Base-by-base conservation (phyloP, 805 yeast species). In the Candida succiphila region DNA sequence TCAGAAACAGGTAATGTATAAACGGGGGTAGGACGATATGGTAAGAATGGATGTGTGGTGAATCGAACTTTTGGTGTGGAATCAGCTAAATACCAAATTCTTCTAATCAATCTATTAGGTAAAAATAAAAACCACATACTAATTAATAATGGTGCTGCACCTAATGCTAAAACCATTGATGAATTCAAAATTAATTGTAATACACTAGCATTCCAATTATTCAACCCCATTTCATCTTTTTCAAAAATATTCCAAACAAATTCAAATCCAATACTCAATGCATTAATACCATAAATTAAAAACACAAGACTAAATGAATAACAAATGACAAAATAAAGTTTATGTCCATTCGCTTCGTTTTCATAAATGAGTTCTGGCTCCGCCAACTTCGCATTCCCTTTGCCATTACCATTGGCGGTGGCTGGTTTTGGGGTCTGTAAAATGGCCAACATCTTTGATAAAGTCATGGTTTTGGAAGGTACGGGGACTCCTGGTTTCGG, bases 281-380 rank as follows among this genome's bases (percentile, higher is more conserved):
- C 56, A 38, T 59, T 73, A 31, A 79, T 52, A 5, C 81, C 83
- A 51, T 84, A 84, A n/a, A 79, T 64, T 3, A 80, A 63, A 44
- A 80, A 72, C 9, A 78, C 75, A 25, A 82, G 58, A 0, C 87
- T 84, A 48, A 79, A 65, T 29, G 83, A 74, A 40, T 77, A 73
- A 49, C 83, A 72, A 16, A 75, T 69, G 9, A 82, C 59, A 52
- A 83, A 84, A 53, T 83, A 85, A 22, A 82, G 61, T 36, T 81
- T 62, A 50, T 85, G 94, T n/a, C n/a, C n/a, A n/a, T n/a, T n/a
- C 0, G 92, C 83, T 55, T 85, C 94, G 18, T 87, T 75, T 61
- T 83, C 89, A 55, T 84, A 85, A 29, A 84, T 66, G 34, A 84
- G 60, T 47, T 83, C 94, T 1, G 89, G 89, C 31, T 69, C 66